Percentiles rank a stretch among this genome's conserved stretches.
These are phyloP conservation scores for Hypoxylon subgilvum DNA, from an alignment of 495 filamentous ascomycete species.

Conservation along the genomic window DNA sequence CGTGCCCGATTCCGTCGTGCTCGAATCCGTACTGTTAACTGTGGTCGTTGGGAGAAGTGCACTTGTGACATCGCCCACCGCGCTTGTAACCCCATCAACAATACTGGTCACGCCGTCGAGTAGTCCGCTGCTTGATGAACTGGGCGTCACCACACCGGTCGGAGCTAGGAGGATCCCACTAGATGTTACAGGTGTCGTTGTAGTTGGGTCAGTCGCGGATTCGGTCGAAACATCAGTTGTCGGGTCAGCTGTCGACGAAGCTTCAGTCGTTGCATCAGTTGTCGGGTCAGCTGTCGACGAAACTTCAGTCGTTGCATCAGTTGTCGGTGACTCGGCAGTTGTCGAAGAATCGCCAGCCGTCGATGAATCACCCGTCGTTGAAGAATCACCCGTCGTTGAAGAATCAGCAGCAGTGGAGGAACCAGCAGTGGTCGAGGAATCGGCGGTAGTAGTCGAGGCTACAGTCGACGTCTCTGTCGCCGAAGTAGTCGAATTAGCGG, in stretches of 20 bases:
- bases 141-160: slow-evolving; percentile 43
- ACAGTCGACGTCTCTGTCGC: slow-evolving; percentile 26
- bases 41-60: slow-evolving; percentile 21
- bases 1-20: slow-evolving; percentile 8
- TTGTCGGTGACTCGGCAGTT: slow-evolving; percentile 26
- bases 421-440: too few relatives aligned
- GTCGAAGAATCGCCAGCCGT: slow-evolving; percentile 12
- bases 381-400: too few relatives aligned
- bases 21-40: slow-evolving; percentile 28
- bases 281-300: slow-evolving; percentile 24
- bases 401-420: too few relatives aligned
- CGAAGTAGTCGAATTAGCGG: slow-evolving; percentile 18
- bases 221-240: slow-evolving; percentile 24
- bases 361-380: too few relatives aligned
- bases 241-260: slow-evolving; percentile 19
- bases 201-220: slow-evolving; percentile 15
- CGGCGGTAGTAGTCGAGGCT: slow-evolving; percentile 16
- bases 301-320: slow-evolving; percentile 18
- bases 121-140: slow-evolving; percentile 26
- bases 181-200: slow-evolving; percentile 29
- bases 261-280: slow-evolving; percentile 20
- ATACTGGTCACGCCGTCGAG: slow-evolving; percentile 23
- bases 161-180: slow-evolving; percentile 45
- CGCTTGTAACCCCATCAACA: slow-evolving; percentile 23
- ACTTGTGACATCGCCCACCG: slow-evolving; percentile 31